Percentiles rank a stretch among this genome's conserved stretches.
phyloP scores from a whole-genome alignment of 2,329 filamentous ascomycete genomes.

The Penicillium sp. region DNA sequence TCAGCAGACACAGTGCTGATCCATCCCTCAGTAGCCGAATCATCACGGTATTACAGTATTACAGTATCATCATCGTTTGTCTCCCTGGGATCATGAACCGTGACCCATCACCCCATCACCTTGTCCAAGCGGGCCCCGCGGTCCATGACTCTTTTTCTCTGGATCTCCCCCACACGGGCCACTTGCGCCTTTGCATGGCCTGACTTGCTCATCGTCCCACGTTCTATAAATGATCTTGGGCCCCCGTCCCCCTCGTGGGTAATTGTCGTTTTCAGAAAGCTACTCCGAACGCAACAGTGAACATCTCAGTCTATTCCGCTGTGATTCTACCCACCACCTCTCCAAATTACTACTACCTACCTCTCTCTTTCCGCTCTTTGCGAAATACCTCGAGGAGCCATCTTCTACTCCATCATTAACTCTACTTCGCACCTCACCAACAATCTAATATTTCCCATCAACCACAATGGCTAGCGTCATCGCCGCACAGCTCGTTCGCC shows the following conservation, averaged over 20 bases:
- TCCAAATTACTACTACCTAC: background rate
- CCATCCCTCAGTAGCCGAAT: background rate
- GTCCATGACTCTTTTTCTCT: background rate
- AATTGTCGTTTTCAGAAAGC: background rate
- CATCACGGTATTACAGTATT: too few species aligned
- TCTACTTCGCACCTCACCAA: background rate
- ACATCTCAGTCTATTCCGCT: background rate
- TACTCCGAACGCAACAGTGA: background rate
- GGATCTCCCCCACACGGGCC: conserved; percentile 23
- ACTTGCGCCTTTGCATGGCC: conserved; percentile 24
- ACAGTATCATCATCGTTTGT: background rate
- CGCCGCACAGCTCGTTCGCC: conserved; percentile 35
- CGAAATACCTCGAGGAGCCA: background rate
- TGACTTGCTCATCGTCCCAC: conserved; percentile 14
- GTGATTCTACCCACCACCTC: background rate
- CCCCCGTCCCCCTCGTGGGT: conserved; percentile 2
- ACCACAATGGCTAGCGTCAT: conserved; percentile 25
- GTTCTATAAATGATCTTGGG: conserved; percentile 18
- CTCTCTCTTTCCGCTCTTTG: background rate
- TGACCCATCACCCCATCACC: conserved; percentile 22
- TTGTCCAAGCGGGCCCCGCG: conserved; percentile 19
- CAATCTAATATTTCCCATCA: background rate
- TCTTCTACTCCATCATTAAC: background rate
- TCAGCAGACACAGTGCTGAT: background rate
- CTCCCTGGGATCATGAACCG: background rate